Percentiles rank a stretch among this genome's conserved stretches.
Evolutionary conservation across 2,329 filamentous ascomycete species (phyloP).

Genomic region (Fusarium transvaalense): DNA sequence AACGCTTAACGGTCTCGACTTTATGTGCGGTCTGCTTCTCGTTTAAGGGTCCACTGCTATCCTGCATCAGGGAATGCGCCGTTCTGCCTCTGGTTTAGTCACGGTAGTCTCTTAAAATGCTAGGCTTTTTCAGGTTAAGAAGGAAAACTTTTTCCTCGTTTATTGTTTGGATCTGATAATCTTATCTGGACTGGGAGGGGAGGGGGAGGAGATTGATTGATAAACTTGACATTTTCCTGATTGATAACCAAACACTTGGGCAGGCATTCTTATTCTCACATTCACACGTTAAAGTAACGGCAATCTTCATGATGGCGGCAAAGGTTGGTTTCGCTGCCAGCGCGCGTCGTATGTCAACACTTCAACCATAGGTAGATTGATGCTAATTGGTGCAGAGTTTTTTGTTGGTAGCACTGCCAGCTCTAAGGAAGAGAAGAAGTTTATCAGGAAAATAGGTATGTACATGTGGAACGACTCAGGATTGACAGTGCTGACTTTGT

Average conservation of each 20-base stretch:
- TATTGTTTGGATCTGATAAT: slow-evolving; percentile 33
- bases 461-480: accelerated
- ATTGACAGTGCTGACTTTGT: neutral
- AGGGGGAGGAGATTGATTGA: neutral
- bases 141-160: slow-evolving; percentile 4
- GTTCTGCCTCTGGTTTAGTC: neutral
- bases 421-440: slow-evolving; percentile 45
- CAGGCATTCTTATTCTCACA: neutral
- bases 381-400: slow-evolving; percentile 1
- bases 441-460: slow-evolving; percentile 50
- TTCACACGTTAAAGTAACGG: neutral
- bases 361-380: accelerated
- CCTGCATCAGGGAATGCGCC: neutral
- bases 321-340: neutral
- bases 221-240: neutral
- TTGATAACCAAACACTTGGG: neutral
- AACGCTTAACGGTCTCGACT: neutral
- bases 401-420: slow-evolving; percentile 26
- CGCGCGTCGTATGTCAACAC: neutral
- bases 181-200: neutral
- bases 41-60: slow-evolving; percentile 2
- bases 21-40: neutral
- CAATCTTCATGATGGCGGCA: slow-evolving; percentile 1
- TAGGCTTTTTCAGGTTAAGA: neutral
- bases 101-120: slow-evolving; percentile 1